Percentiles rank a stretch among this genome's conserved stretches.
These are phyloP conservation scores for Golubevia pallescens DNA, from an alignment of 1,284 basidiomycete species.

Conservation along the genomic window DNA sequence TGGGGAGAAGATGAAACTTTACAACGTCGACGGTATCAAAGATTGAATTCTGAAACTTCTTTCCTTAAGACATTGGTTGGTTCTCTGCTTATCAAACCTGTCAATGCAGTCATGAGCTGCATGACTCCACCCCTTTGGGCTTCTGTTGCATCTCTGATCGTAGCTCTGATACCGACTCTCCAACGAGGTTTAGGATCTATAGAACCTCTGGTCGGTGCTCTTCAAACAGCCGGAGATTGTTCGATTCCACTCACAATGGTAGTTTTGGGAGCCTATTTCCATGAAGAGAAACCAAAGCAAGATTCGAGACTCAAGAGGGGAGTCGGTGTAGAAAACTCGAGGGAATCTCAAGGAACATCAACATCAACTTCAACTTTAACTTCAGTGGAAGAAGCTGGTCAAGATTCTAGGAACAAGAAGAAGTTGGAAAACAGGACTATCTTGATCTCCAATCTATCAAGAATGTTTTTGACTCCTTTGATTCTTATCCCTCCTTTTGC, in stretches of 20 bases:
- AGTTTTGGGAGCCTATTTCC: constrained; percentile 59
- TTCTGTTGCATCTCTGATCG: constrained; percentile 49
- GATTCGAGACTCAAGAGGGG: too few relatives aligned
- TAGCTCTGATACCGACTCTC: constrained; percentile 51
- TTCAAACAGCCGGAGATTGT: constrained; percentile 53
- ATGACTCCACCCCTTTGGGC: constrained; percentile 63
- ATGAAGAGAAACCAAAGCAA: constrained; percentile 28
- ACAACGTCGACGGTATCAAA: too few relatives aligned
- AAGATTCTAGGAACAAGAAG: neutral
- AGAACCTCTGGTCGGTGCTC: constrained; percentile 47
- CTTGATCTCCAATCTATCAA: constrained; percentile 33
- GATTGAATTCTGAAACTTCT: too few relatives aligned
- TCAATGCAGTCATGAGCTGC: constrained; percentile 35
- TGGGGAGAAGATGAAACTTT: too few relatives aligned
- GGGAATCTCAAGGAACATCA: too few relatives aligned
- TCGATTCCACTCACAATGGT: constrained; percentile 60
- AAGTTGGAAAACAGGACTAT: constrained; percentile 49
- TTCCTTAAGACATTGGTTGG: too few relatives aligned
- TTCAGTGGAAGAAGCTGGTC: neutral
- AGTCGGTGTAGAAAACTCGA: too few relatives aligned
- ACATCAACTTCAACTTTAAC: too few relatives aligned
- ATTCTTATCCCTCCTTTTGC: constrained; percentile 47
- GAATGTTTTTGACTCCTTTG: constrained; percentile 58
- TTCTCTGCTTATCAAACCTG: constrained; percentile 25
- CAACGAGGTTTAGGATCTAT: constrained; percentile 41